Conservation (phyloP, 441 rosid genomes). For the Bocquillonia castaneifolia region DNA sequence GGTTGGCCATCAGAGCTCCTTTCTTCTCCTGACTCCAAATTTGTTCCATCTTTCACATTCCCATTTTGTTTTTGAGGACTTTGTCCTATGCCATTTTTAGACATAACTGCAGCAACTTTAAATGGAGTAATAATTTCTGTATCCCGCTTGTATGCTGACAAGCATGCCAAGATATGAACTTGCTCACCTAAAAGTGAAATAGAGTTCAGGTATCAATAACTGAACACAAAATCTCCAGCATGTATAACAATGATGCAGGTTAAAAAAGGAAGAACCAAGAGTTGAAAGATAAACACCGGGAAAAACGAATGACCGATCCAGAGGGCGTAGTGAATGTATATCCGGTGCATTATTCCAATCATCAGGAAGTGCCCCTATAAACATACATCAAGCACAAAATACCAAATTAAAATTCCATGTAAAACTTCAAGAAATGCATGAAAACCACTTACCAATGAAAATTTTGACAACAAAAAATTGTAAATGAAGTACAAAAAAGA, state of each 20-base stretch:
- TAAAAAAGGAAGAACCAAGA: constrained; percentile 22
- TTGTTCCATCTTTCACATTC: constrained; percentile 33
- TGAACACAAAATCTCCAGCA: constrained; percentile 5
- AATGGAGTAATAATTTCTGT: constrained; percentile 86
- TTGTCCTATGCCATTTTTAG: constrained; percentile 59
- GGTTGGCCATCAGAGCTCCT: constrained; percentile 36
- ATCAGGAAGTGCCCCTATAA: constrained; percentile 67
- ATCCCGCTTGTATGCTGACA: constrained; percentile 72
- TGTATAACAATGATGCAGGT: constrained; percentile 8
- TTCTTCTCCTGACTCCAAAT: constrained; percentile 38
- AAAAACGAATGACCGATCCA: constrained; percentile 83
- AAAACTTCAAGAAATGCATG: background rate
- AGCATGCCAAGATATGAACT: constrained; percentile 78
- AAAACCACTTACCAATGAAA: background rate
- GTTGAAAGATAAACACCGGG: constrained; percentile 52
- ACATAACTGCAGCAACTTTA: constrained; percentile 97
- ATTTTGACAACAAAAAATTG: background rate
- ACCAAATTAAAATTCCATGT: background rate
- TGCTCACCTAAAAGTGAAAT: constrained; percentile 68
- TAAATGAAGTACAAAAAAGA: background rate
- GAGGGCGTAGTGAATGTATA: constrained; percentile 53
- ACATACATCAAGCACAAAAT: constrained; percentile 5
- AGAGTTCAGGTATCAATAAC: constrained; percentile 20
- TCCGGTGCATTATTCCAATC: constrained; percentile 56
- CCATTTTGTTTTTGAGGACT: constrained; percentile 50